Evolutionary conservation across 352 stramenopile genomes (phyloP), one percentile per base, ranked within the genome.

Genomic region (Phytophthora pinifolia): DNA sequence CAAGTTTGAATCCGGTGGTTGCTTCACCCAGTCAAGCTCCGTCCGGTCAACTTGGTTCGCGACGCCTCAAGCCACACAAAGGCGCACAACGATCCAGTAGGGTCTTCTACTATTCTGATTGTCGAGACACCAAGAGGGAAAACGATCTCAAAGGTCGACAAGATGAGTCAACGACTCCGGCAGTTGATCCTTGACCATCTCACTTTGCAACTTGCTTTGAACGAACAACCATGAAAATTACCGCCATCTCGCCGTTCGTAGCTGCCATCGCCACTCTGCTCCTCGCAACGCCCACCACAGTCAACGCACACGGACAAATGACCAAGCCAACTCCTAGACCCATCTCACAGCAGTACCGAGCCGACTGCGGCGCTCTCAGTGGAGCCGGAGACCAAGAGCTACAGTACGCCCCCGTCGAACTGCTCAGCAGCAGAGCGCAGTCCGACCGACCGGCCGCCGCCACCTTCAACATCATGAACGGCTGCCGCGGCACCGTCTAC

Each of bases 381-480:
- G 55, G 65, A 22, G 76, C 76, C 5, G 74, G 72, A 30, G 62
- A 81, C 20, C 55, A 79, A 49, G 76, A 87, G 36, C 67, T 84
- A 12, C 59, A 74, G 34, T 82, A 68, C 50, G 69, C 74, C 14
- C 76, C 76, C 0, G 63, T 87, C 5, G 69, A 87, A 52, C 75
- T 81, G 32, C 64, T 87, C 45, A 69, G 53, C 46, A 42, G 71
- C 41, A 66, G 76, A 60, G 70, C 63, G 27, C 76, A 87, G 43
- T 35, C 60, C 1, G 73, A 84, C 41, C 59, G 65, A 39, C 76
- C 76, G 0, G 58, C 58, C 4, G 66, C 65, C 9, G 48, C 63
- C 15, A 80, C 61, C n/a, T 87, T 84, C 42, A 77, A 80, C 46
- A 74, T 87, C 44, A 70, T 76, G 71, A 87, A 87, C 67, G 76